phyloP scores from a whole-genome alignment of 176 grass and related monocot species.

The Secale cereale region DNA sequence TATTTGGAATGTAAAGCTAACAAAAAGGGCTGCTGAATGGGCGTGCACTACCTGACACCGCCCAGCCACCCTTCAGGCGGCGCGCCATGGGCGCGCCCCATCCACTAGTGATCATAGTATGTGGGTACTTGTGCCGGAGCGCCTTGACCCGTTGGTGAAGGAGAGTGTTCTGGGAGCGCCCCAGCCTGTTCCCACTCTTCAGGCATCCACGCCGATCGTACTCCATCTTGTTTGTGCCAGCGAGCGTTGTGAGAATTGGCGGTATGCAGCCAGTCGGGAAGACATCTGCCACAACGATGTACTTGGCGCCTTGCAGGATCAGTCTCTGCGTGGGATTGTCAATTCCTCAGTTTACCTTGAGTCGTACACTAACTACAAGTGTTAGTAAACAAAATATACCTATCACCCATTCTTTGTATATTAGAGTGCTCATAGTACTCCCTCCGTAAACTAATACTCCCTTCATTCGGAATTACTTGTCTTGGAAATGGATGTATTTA shows the following conservation, averaged over 20 bases:
- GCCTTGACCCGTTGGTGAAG: not conserved
- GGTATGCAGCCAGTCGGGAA: slow-evolving; percentile 31
- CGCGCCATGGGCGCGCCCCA: too few species aligned
- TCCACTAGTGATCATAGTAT: not conserved
- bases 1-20: too few species aligned
- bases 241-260: not conserved
- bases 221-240: slow-evolving; percentile 5
- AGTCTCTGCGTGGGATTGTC: not conserved
- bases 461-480: too few species aligned
- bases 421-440: too few species aligned
- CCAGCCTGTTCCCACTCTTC: slow-evolving; percentile 25
- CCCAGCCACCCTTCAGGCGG: too few species aligned
- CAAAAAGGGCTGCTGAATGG: too few species aligned
- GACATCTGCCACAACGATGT: slow-evolving; percentile 35
- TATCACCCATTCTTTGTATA: not conserved
- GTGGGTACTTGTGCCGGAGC: slow-evolving; percentile 14
- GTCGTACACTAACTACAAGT: not conserved
- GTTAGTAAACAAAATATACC: too few species aligned
- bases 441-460: too few species aligned
- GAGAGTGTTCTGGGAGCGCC: slow-evolving; percentile 25
- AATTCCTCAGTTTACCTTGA: not conserved
- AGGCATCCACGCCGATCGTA: slow-evolving; percentile 41
- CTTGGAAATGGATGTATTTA: too few species aligned
- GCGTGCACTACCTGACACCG: too few species aligned
- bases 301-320: slow-evolving; percentile 23